Evolutionary conservation across 768 basidiomycete genomes (phyloP).

Genomic region (Tulasnella sp.): DNA sequence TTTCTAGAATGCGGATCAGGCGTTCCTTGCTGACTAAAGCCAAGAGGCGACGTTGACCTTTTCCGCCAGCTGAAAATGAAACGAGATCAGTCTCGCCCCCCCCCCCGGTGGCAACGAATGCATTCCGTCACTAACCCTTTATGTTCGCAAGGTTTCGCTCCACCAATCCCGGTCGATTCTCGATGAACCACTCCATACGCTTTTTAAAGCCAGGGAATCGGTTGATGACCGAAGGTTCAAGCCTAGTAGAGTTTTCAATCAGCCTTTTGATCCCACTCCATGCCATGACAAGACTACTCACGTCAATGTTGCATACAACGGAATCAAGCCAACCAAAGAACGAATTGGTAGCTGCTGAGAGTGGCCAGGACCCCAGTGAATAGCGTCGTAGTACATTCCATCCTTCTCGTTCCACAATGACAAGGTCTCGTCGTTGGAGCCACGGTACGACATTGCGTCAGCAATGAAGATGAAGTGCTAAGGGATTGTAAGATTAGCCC

Average conservation of each 20-base stretch:
- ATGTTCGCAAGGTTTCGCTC: constrained; percentile 95
- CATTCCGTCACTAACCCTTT: constrained; percentile 51
- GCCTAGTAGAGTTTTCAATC: constrained; percentile 26
- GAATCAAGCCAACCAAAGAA: constrained; percentile 95
- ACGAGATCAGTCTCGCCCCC: too few species aligned
- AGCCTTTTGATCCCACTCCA: too few species aligned
- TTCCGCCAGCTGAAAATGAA: constrained; percentile 50
- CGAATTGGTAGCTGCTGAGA: constrained; percentile 90
- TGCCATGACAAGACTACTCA: not conserved
- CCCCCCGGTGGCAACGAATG: too few species aligned
- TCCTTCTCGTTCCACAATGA: constrained; percentile 96
- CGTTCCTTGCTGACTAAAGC: constrained; percentile 91
- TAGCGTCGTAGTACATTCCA: constrained; percentile 98
- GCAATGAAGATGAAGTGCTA: constrained; percentile 98
- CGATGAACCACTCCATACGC: constrained; percentile 97
- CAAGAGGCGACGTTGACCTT: constrained; percentile 79
- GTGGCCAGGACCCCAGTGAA: constrained; percentile 75
- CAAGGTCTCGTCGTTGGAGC: constrained; percentile 64
- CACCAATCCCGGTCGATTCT: constrained; percentile 84
- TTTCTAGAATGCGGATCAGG: constrained; percentile 79
- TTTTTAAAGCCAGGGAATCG: constrained; percentile 98
- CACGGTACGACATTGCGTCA: constrained; percentile 92
- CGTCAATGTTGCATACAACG: constrained; percentile 90
- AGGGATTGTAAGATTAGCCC: constrained; percentile 27
- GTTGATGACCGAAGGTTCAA: constrained; percentile 85